Evolutionary conservation across 305 asterid species (phyloP).

Genomic region (Fraxinus greggii): DNA sequence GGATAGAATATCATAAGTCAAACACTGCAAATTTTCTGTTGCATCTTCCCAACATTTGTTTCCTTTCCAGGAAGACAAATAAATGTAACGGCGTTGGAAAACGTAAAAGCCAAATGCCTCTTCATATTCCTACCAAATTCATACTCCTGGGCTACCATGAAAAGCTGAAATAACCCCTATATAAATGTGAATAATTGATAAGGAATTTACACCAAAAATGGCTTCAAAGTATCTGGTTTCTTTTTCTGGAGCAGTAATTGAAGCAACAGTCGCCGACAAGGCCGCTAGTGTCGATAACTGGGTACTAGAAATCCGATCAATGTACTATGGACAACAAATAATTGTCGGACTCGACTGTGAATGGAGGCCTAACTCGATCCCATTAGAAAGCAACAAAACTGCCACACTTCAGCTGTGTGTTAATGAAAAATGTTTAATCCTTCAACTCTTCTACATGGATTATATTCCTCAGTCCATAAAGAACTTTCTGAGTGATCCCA

Average conservation of each 20-base stretch:
- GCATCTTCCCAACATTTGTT: neutral
- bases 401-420: slow-evolving; percentile 38
- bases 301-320: slow-evolving; percentile 3
- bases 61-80: neutral
- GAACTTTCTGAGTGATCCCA: slow-evolving; percentile 8
- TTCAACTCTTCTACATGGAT: slow-evolving; percentile 30
- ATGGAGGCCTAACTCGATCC: slow-evolving; percentile 23
- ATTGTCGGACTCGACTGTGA: slow-evolving; percentile 35
- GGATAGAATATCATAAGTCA: neutral
- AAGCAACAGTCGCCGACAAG: slow-evolving; percentile 24
- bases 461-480: slow-evolving; percentile 24
- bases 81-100: neutral
- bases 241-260: slow-evolving; percentile 6
- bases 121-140: neutral
- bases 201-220: neutral
- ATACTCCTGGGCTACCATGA: neutral
- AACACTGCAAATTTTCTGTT: neutral
- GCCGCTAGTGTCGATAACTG: slow-evolving; percentile 16
- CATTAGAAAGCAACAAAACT: slow-evolving; percentile 15
- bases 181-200: neutral
- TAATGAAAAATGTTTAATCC: slow-evolving; percentile 24
- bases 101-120: neutral
- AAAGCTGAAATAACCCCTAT: neutral
- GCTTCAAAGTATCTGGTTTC: slow-evolving; percentile 16
- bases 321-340: neutral